A percentile compares a stretch with the other conserved stretches of the same genome.
These are phyloP conservation scores for Fusarium agapanthi DNA, from an alignment of 2,329 filamentous ascomycete species.

Conservation along the genomic window DNA sequence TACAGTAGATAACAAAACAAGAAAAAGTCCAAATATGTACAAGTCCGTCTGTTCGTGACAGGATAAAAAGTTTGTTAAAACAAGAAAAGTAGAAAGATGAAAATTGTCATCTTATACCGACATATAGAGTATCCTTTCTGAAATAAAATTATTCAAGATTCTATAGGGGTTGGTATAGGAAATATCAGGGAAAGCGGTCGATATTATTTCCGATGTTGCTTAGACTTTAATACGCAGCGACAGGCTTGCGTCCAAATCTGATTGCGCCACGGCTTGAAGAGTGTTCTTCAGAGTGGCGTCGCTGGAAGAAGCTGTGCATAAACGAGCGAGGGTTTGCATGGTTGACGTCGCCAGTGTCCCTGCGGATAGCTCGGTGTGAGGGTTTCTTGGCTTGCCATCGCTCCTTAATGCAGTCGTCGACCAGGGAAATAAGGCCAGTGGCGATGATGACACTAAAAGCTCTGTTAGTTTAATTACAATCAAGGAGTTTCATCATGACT, in stretches of 20 bases:
- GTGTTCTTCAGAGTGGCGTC: slow-evolving; percentile 51
- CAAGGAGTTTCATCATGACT: slow-evolving; percentile 44
- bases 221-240: slow-evolving; percentile 48
- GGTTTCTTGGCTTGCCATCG: slow-evolving; percentile 68
- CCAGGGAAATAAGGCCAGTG: slow-evolving; percentile 86
- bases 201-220: not conserved
- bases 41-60: slow-evolving; percentile 8
- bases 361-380: slow-evolving; percentile 40
- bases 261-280: slow-evolving; percentile 47
- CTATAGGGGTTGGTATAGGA: not conserved
- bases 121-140: not conserved
- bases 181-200: not conserved
- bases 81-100: slow-evolving; percentile 16
- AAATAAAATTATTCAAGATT: not conserved
- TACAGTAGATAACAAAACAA: slow-evolving; percentile 16
- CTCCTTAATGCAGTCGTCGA: slow-evolving; percentile 90
- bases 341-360: slow-evolving; percentile 36
- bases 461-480: slow-evolving; percentile 35
- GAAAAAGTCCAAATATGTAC: slow-evolving; percentile 13
- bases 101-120: slow-evolving; percentile 12
- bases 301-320: slow-evolving; percentile 53
- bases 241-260: slow-evolving; percentile 46
- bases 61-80: slow-evolving; percentile 28
- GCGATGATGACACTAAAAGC: slow-evolving; percentile 79
- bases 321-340: slow-evolving; percentile 44